These are phyloP conservation scores for Geranomyces variabilis DNA, from an alignment of 192 early-diverging fungal species.

Conservation along the genomic window DNA sequence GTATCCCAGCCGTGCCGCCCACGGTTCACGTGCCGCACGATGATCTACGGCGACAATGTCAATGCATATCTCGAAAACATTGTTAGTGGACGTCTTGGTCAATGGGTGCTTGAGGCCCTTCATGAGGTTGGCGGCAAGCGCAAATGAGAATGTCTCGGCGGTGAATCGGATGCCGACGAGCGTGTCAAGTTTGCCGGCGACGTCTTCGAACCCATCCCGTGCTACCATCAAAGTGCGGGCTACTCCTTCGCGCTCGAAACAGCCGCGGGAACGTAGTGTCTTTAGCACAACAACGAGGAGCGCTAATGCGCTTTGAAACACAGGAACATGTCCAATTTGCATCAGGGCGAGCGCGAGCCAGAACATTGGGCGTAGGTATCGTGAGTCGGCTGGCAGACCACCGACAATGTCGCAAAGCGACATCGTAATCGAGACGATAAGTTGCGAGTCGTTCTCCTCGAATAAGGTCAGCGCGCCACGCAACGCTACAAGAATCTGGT, in stretches of 20 bases:
- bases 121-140: slow-evolving; percentile 77
- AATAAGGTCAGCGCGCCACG: slow-evolving; percentile 84
- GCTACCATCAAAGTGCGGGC: slow-evolving; percentile 73
- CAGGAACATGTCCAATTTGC: slow-evolving; percentile 80
- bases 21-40: slow-evolving; percentile 11
- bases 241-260: slow-evolving; percentile 71
- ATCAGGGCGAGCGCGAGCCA: slow-evolving; percentile 89
- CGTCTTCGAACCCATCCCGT: slow-evolving; percentile 71
- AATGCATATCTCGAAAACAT: background rate
- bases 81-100: slow-evolving; percentile 74
- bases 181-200: slow-evolving; percentile 72
- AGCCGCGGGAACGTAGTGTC: slow-evolving; percentile 71
- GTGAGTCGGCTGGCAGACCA: slow-evolving; percentile 78
- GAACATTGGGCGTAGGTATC: slow-evolving; percentile 83
- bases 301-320: slow-evolving; percentile 74
- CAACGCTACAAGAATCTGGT: slow-evolving; percentile 88
- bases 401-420: slow-evolving; percentile 78
- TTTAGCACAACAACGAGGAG: slow-evolving; percentile 74
- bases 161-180: slow-evolving; percentile 80
- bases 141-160: slow-evolving; percentile 80
- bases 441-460: slow-evolving; percentile 76
- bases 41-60: slow-evolving; percentile 5
- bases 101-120: slow-evolving; percentile 79
- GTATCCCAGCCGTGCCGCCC: slow-evolving; percentile 66
- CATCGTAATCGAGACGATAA: slow-evolving; percentile 87